Conservation (phyloP, 2,329 filamentous ascomycete species). For the Penicillium sp. region DNA sequence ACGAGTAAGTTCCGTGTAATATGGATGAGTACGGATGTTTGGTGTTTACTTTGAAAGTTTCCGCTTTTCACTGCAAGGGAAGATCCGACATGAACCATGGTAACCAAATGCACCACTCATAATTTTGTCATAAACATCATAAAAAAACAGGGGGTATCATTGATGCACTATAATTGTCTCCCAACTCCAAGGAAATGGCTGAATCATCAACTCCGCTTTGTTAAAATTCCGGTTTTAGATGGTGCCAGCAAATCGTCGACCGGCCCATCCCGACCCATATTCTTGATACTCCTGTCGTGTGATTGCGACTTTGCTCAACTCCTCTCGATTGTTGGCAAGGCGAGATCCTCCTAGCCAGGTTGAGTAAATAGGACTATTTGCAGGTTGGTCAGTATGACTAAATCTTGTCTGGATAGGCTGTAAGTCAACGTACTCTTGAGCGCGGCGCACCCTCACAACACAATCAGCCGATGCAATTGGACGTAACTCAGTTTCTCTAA, state of each 20-base stretch:
- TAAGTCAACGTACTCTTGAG: slow-evolving; percentile 55
- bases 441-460: slow-evolving; percentile 69
- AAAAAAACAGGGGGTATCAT: slow-evolving; percentile 26
- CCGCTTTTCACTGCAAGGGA: neutral
- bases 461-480: slow-evolving; percentile 74
- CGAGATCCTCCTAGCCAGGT: slow-evolving; percentile 85
- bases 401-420: neutral
- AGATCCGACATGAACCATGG: neutral
- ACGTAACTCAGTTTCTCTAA: slow-evolving; percentile 66
- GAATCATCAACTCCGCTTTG: neutral
- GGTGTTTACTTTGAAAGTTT: neutral
- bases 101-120: neutral
- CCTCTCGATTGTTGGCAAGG: slow-evolving; percentile 67
- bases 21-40: neutral
- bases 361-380: slow-evolving; percentile 64
- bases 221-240: slow-evolving; percentile 6
- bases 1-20: slow-evolving; percentile 3
- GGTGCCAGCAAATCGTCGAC: slow-evolving; percentile 63
- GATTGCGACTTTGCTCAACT: slow-evolving; percentile 67
- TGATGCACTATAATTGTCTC: slow-evolving; percentile 15
- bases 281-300: slow-evolving; percentile 91
- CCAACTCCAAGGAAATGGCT: slow-evolving; percentile 10
- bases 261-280: slow-evolving; percentile 72
- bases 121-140: neutral
- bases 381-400: slow-evolving; percentile 9